Evolutionary conservation across 1,284 basidiomycete species (phyloP).

Genomic region (Anthracocystis panici-leucophaei): DNA sequence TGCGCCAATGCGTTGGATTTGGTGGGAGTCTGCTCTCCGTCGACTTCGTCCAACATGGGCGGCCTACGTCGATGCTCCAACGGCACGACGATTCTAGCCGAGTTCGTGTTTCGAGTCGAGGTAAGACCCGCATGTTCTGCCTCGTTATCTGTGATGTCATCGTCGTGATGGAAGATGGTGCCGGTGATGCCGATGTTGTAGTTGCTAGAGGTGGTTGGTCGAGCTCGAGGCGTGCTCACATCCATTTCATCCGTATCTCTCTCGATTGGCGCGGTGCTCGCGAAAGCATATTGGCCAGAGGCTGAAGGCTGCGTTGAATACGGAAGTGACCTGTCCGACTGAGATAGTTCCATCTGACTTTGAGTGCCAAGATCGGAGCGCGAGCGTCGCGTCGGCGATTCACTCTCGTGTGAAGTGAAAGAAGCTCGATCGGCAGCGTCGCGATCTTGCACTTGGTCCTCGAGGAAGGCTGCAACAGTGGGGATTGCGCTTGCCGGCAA

Average conservation of each 20-base stretch:
- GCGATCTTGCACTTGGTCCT: constrained; percentile 23
- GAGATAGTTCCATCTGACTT: neutral
- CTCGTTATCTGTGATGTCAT: constrained; percentile 40
- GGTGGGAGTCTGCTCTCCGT: constrained; percentile 47
- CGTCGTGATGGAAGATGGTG: constrained; percentile 42
- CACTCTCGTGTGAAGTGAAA: neutral
- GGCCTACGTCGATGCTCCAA: constrained; percentile 28
- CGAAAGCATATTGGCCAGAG: neutral
- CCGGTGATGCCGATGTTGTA: constrained; percentile 42
- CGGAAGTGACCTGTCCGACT: neutral
- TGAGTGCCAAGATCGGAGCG: constrained; percentile 17
- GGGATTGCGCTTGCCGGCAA: constrained; percentile 12
- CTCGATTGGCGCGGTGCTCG: neutral
- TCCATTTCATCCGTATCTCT: constrained; percentile 37
- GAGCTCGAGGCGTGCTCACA: constrained; percentile 48
- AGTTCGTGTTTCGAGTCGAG: neutral
- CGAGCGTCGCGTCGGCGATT: constrained; percentile 26
- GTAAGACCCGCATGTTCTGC: constrained; percentile 6
- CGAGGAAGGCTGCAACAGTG: constrained; percentile 33
- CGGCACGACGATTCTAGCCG: constrained; percentile 22
- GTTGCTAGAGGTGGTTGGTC: constrained; percentile 33
- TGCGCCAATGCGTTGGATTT: constrained; percentile 21
- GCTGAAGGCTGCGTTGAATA: neutral
- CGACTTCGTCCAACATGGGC: constrained; percentile 20
- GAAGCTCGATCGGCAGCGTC: neutral